Base-by-base conservation (phyloP, 1,139 yeast genomes). In the Sugiyamaella pinicola region DNA sequence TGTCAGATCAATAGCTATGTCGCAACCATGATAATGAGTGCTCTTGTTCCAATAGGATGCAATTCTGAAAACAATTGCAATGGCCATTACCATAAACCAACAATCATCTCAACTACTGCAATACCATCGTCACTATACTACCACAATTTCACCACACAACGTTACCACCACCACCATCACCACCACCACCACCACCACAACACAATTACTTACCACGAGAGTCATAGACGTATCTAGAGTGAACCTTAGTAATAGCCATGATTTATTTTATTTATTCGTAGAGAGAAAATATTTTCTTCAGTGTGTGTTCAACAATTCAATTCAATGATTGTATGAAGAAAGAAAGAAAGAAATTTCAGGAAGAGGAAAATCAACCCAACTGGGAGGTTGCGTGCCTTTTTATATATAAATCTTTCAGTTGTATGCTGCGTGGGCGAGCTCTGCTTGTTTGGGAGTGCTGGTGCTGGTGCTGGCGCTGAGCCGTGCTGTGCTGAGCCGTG, bases 181-280 rank as follows among this genome's bases (percentile, higher is more conserved):
- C 22, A 29, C 15, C 19, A 19, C n/a, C n/a, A n/a, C n/a, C n/a
- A n/a, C n/a, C n/a, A n/a, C n/a, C n/a, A n/a, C n/a, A n/a, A n/a
- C n/a, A n/a, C n/a, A n/a, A 13, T 24, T 49, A 65, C 70, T 39
- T 60, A 77, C 96, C 96, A 79, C 97, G 87, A 66, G 96, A 89
- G 79, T 90, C 97, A 84, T 90, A 90, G 75, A 90, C 95, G 79
- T 83, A 84, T 79, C 96, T 87, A 68, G 96, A 87, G 76, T 79
- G 83, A 67, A 88, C 78, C 78, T 89, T 88, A 60, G 81, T 66
- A 66, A 80, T 75, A 64, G 83, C 78, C 83, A 79, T 79, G 68
- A 52, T 68, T n/a, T n/a, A n/a, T n/a, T n/a, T n/a, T 42, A 8
- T 78, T 68, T 54, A 17, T 4, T 2, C 15, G 10, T 26, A 9